Conservation (phyloP, 106 monocot species). For the Dioscorea zingiberensis region DNA sequence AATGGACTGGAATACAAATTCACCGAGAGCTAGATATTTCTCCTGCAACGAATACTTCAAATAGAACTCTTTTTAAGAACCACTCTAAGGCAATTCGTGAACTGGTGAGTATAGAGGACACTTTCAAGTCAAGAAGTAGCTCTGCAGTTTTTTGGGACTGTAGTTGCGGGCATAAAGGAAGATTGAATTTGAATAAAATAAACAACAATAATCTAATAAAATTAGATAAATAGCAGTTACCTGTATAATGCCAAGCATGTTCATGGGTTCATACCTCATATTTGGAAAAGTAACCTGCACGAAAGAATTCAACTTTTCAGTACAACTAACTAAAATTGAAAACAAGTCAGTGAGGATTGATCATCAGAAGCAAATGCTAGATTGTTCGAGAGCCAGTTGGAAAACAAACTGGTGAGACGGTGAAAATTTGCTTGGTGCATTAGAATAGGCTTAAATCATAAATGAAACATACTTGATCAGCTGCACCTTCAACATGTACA, state of each 20-base stretch:
- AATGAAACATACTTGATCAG: too few species aligned
- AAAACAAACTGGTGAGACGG: too few species aligned
- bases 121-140: conserved; percentile 76
- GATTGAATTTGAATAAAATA: background rate
- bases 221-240: conserved; percentile 25
- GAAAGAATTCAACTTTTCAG: background rate
- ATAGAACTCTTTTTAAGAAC: background rate
- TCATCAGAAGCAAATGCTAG: too few species aligned
- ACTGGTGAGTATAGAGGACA: conserved; percentile 55
- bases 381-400: too few species aligned
- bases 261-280: conserved; percentile 74
- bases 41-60: background rate
- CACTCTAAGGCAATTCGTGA: conserved; percentile 50
- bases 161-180: background rate
- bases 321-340: too few species aligned
- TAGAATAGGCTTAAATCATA: too few species aligned
- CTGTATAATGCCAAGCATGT: conserved; percentile 97
- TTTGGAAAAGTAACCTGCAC: conserved; percentile 55
- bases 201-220: background rate
- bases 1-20: background rate
- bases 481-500: too few species aligned
- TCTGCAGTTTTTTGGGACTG: conserved; percentile 95
- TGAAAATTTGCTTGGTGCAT: too few species aligned
- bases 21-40: too few species aligned
- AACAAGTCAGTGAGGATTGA: too few species aligned